Percentiles rank a stretch among this genome's conserved stretches.
Evolutionary conservation across 1,139 yeast species (phyloP).

Genomic region (Arxiozyma slooffiae): DNA sequence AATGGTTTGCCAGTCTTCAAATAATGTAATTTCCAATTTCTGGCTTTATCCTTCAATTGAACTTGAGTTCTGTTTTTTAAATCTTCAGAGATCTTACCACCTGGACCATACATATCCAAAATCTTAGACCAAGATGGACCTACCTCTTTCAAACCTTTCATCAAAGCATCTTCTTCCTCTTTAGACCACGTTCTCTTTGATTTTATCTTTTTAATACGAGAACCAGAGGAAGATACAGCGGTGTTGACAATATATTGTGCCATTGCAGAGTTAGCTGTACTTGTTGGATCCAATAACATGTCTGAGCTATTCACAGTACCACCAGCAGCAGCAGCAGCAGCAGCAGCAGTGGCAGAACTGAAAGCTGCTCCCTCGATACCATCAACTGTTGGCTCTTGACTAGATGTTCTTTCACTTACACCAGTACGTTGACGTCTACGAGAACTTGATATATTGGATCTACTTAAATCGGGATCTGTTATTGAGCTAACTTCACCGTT

Average conservation of each 20-base stretch:
- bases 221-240: conserved; percentile 16
- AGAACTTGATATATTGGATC: neutral
- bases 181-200: conserved; percentile 62
- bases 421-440: neutral
- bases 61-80: conserved; percentile 81
- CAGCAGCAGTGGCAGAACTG: neutral
- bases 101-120: conserved; percentile 79
- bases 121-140: conserved; percentile 95
- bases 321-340: neutral
- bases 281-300: neutral
- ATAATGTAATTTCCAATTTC: conserved; percentile 86
- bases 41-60: conserved; percentile 88
- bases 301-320: too few species aligned
- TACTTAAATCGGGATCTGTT: neutral
- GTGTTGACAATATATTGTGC: conserved; percentile 16
- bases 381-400: neutral
- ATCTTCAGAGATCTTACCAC: conserved; percentile 76
- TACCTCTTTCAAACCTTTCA: conserved; percentile 64
- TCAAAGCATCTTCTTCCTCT: conserved; percentile 78
- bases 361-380: neutral
- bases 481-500: neutral
- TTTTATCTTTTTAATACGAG: conserved; percentile 16
- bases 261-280: conserved; percentile 3
- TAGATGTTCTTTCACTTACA: neutral
- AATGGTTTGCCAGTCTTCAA: conserved; percentile 60